Percentiles rank a stretch among this genome's conserved stretches.
phyloP scores from a whole-genome alignment of 371 early-diverging fungal species.

The Parasitella parasitica region DNA sequence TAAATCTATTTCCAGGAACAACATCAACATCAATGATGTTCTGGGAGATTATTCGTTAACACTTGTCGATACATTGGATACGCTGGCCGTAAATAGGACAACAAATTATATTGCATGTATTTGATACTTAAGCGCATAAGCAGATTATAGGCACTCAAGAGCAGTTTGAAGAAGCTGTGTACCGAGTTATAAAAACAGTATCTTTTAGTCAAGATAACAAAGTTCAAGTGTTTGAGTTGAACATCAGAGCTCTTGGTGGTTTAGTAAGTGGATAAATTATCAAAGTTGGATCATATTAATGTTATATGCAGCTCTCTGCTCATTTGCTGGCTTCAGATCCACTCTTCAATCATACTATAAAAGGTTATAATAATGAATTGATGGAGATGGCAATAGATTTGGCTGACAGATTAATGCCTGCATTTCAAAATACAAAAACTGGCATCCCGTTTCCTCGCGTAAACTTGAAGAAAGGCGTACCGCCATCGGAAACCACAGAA shows the following conservation, averaged over 20 bases:
- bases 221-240: slow-evolving; percentile 94
- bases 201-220: slow-evolving; percentile 81
- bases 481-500: slow-evolving; percentile 65
- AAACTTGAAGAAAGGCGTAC: slow-evolving; percentile 78
- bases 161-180: slow-evolving; percentile 75
- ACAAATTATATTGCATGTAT: neutral
- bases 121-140: neutral
- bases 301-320: slow-evolving; percentile 63
- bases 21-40: slow-evolving; percentile 83
- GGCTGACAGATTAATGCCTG: slow-evolving; percentile 86
- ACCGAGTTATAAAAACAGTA: slow-evolving; percentile 61
- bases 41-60: slow-evolving; percentile 91
- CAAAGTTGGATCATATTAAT: neutral
- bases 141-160: slow-evolving; percentile 70
- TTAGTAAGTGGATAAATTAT: slow-evolving; percentile 45
- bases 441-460: slow-evolving; percentile 88
- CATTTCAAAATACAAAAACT: slow-evolving; percentile 81
- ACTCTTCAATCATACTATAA: slow-evolving; percentile 49
- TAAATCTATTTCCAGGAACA: slow-evolving; percentile 27
- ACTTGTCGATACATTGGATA: slow-evolving; percentile 87
- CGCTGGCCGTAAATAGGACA: slow-evolving; percentile 64
- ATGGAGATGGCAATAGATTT: slow-evolving; percentile 78
- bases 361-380: slow-evolving; percentile 75
- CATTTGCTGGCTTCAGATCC: slow-evolving; percentile 84
- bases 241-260: slow-evolving; percentile 90